Conservation (phyloP, 192 early-diverging fungal species). For the Podila horticola region DNA sequence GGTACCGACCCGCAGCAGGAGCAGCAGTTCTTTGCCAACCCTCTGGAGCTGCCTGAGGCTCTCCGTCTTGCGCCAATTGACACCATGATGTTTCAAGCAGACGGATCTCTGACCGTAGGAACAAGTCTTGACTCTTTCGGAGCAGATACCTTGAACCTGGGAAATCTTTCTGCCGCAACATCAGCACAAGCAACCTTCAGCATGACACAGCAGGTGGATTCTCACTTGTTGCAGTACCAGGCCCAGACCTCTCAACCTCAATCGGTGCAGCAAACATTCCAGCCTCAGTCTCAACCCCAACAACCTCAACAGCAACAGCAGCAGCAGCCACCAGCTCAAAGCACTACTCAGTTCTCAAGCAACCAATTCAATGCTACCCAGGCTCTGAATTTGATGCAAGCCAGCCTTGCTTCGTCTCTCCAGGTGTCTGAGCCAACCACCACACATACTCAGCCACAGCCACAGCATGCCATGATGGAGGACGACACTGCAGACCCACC, state of each 20-base stretch:
- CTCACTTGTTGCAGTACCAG: conserved; percentile 35
- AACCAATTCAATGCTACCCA: conserved; percentile 12
- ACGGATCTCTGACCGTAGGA: conserved; percentile 5
- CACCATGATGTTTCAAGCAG: conserved; percentile 34
- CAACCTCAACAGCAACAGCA: conserved; percentile 2
- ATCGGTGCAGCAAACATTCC: not conserved
- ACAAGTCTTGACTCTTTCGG: conserved; percentile 17
- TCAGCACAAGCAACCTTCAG: not conserved
- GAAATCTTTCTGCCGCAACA: conserved; percentile 2
- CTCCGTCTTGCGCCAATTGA: conserved; percentile 47
- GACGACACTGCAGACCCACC: conserved; percentile 38
- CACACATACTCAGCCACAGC: not conserved
- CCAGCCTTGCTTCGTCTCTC: conserved; percentile 17
- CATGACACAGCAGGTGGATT: conserved; percentile 11
- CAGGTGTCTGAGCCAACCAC: not conserved
- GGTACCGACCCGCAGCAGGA: conserved; percentile 48
- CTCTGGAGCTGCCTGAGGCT: conserved; percentile 41
- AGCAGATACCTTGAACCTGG: conserved; percentile 21
- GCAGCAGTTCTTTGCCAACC: conserved; percentile 52
- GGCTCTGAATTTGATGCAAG: conserved; percentile 40
- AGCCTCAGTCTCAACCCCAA: conserved; percentile 10
- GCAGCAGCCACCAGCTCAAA: not conserved
- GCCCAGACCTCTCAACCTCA: no score
- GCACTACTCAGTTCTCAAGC: conserved; percentile 6
- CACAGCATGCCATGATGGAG: conserved; percentile 16